A percentile compares a stretch with the other conserved stretches of the same genome.
Evolutionary conservation across 2,329 filamentous ascomycete genomes (phyloP).

Genomic region (Nemania abortiva): DNA sequence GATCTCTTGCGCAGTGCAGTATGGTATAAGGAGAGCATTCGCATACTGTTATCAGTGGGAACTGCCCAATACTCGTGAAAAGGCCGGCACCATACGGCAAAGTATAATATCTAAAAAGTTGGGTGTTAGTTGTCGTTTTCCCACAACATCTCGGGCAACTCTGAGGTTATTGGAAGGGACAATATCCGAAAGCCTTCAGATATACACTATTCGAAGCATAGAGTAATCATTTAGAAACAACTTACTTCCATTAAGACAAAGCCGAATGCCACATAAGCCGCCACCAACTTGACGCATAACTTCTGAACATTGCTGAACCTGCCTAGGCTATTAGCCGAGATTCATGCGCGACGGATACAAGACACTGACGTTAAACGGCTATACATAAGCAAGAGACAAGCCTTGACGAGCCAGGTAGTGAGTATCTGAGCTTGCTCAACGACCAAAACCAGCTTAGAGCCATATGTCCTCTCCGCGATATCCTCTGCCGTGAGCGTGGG

Average conservation of each 20-base stretch:
- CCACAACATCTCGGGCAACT: not conserved
- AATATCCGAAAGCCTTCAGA: not conserved
- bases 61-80: slow-evolving; percentile 70
- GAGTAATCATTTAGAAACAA: not conserved
- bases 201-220: not conserved
- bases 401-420: slow-evolving; percentile 68
- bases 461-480: slow-evolving; percentile 58
- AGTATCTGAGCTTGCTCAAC: slow-evolving; percentile 72
- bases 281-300: slow-evolving; percentile 62
- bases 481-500: slow-evolving; percentile 59
- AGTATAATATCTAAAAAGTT: slow-evolving; percentile 30
- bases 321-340: not conserved
- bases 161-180: not conserved
- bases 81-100: slow-evolving; percentile 65
- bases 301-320: slow-evolving; percentile 62
- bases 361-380: slow-evolving; percentile 62
- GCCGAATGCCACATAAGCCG: slow-evolving; percentile 60
- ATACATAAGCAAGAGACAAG: slow-evolving; percentile 69
- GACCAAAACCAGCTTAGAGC: slow-evolving; percentile 73
- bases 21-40: not conserved
- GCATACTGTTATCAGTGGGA: slow-evolving; percentile 61
- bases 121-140: not conserved
- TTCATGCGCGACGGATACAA: not conserved
- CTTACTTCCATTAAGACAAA: slow-evolving; percentile 62
- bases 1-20: slow-evolving; percentile 5